phyloP scores from a whole-genome alignment of 495 filamentous ascomycete species.

The Daldinia vernicosa region DNA sequence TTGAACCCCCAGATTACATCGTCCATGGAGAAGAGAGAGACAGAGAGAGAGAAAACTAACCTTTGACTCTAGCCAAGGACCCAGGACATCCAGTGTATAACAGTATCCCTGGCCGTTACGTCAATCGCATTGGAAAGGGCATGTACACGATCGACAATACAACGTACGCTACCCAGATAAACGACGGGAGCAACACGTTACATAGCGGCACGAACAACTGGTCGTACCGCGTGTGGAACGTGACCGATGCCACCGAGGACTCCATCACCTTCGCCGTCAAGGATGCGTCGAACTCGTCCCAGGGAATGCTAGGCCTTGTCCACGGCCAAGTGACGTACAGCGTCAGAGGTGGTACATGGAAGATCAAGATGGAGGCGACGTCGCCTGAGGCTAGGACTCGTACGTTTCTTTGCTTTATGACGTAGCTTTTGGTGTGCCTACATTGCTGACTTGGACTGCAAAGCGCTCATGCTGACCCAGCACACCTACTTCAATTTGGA shows the following conservation, averaged over 20 bases:
- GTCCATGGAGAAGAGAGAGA: conserved; percentile 20
- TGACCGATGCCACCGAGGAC: conserved; percentile 63
- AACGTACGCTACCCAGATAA: conserved; percentile 60
- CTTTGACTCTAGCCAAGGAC: conserved; percentile 49
- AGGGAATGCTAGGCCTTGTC: conserved; percentile 78
- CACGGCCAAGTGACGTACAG: conserved; percentile 79
- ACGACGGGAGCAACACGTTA: conserved; percentile 66
- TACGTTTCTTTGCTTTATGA: conserved; percentile 43
- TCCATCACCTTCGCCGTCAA: conserved; percentile 82
- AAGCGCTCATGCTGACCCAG: conserved; percentile 73
- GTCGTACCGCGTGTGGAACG: conserved; percentile 63
- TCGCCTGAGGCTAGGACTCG: conserved; percentile 61
- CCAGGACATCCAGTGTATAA: conserved; percentile 62
- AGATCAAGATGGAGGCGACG: conserved; percentile 62
- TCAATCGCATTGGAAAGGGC: conserved; percentile 65
- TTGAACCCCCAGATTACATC: conserved; percentile 8
- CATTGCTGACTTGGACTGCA: conserved; percentile 42
- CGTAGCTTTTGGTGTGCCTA: conserved; percentile 17
- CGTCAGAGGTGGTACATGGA: conserved; percentile 58
- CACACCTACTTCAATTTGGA: conserved; percentile 92
- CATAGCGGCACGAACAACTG: conserved; percentile 70
- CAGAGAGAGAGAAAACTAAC: conserved; percentile 31
- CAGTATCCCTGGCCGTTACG: conserved; percentile 63
- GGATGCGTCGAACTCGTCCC: conserved; percentile 69
- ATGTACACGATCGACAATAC: conserved; percentile 61